A percentile compares a stretch with the other conserved stretches of the same genome.
These are phyloP conservation scores for Potentilla sterilis DNA, from an alignment of 306 rosid genomes.

Conservation along the genomic window DNA sequence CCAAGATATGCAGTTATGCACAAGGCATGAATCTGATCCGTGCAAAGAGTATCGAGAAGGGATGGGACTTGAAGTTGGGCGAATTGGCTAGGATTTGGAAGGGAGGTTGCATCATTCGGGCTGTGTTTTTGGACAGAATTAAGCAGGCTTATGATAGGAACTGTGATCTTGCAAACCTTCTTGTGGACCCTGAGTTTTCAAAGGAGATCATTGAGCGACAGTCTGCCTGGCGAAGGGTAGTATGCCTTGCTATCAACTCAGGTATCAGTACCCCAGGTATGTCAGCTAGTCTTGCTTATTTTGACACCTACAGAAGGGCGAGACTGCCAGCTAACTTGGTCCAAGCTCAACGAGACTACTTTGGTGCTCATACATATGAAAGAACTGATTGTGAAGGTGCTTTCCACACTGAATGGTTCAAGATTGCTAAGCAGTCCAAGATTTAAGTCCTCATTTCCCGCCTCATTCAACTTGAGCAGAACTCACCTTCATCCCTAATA, in stretches of 20 bases:
- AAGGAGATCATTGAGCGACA: slow-evolving; percentile 85
- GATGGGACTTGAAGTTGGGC: slow-evolving; percentile 76
- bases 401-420: slow-evolving; percentile 95
- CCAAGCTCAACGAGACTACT: slow-evolving; percentile 94
- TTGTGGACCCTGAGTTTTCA: slow-evolving; percentile 91
- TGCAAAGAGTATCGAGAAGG: slow-evolving; percentile 84
- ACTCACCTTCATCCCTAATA: slow-evolving; percentile 43
- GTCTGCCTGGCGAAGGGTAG: slow-evolving; percentile 86
- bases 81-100: slow-evolving; percentile 94
- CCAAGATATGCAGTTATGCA: slow-evolving; percentile 93
- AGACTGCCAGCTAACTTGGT: slow-evolving; percentile 86
- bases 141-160: slow-evolving; percentile 85
- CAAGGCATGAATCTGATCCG: slow-evolving; percentile 95
- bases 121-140: slow-evolving; percentile 78
- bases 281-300: slow-evolving; percentile 93
- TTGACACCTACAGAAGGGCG: slow-evolving; percentile 73
- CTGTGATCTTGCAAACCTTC: slow-evolving; percentile 76
- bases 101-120: slow-evolving; percentile 92
- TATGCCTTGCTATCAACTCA: slow-evolving; percentile 76
- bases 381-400: slow-evolving; percentile 70
- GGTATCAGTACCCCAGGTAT: slow-evolving; percentile 92
- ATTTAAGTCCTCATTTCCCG: slow-evolving; percentile 27
- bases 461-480: slow-evolving; percentile 15
- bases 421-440: slow-evolving; percentile 66
- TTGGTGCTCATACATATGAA: slow-evolving; percentile 91